Conservation (phyloP, 2,329 filamentous ascomycete genomes). For the Orbilia javanica region DNA sequence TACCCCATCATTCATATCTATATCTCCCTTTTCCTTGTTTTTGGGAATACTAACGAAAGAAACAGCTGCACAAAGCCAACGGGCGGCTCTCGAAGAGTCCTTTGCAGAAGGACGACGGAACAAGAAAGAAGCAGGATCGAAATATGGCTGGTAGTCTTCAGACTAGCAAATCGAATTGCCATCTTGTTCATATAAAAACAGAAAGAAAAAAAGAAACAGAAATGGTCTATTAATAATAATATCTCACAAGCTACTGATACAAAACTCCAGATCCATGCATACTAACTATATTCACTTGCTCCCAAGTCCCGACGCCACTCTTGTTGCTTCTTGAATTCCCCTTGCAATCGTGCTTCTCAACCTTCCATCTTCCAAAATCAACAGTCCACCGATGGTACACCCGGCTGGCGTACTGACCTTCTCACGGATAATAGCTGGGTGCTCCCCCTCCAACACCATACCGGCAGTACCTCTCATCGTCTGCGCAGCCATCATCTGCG, state of each 20-base stretch:
- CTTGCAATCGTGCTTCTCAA: slow-evolving; percentile 70
- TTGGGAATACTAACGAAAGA: slow-evolving; percentile 9
- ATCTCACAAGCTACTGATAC: slow-evolving; percentile 22
- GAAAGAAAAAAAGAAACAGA: not conserved
- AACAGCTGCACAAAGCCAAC: slow-evolving; percentile 62
- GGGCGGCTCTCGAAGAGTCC: slow-evolving; percentile 61
- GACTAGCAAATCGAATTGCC: slow-evolving; percentile 6
- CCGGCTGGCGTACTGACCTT: slow-evolving; percentile 83
- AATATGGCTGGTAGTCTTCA: slow-evolving; percentile 62
- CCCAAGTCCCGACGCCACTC: slow-evolving; percentile 64
- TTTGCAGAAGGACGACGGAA: slow-evolving; percentile 62
- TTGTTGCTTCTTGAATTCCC: slow-evolving; percentile 68
- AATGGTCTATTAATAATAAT: slow-evolving; percentile 42
- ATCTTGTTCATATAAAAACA: slow-evolving; percentile 43
- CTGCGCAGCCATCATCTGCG: slow-evolving; percentile 82
- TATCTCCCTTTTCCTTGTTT: not conserved
- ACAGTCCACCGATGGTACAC: slow-evolving; percentile 80
- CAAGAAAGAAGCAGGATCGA: slow-evolving; percentile 62
- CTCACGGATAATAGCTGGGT: slow-evolving; percentile 80
- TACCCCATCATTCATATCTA: slow-evolving; percentile 63
- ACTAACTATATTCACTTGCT: slow-evolving; percentile 43
- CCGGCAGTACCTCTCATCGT: slow-evolving; percentile 80
- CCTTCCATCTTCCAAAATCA: slow-evolving; percentile 79
- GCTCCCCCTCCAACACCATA: slow-evolving; percentile 77
- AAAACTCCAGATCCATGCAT: slow-evolving; percentile 26